A percentile compares a stretch with the other conserved stretches of the same genome.
These are phyloP conservation scores for Sporothrix sp. DNA, from an alignment of 2,329 filamentous ascomycete genomes.

Conservation along the genomic window DNA sequence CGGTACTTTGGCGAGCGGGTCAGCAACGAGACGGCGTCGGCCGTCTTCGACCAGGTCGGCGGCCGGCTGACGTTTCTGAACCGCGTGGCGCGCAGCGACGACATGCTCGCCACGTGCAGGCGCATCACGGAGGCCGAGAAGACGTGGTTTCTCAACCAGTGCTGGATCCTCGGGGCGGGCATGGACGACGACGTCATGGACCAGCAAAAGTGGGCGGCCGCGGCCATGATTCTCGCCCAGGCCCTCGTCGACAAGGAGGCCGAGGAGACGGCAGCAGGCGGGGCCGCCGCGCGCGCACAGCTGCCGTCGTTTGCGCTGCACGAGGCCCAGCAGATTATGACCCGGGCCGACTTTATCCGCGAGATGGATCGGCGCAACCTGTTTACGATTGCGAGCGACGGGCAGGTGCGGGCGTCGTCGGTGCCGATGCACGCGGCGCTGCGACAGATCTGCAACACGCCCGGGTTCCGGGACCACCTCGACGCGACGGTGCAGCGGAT, in stretches of 20 bases:
- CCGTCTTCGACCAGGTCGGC: constrained; percentile 79
- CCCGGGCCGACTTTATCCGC: constrained; percentile 86
- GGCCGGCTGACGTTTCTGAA: constrained; percentile 82
- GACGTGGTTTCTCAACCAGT: constrained; percentile 69
- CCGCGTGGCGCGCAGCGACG: constrained; percentile 71
- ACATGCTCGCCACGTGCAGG: constrained; percentile 71
- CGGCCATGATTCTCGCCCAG: constrained; percentile 81
- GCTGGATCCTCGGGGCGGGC: constrained; percentile 60
- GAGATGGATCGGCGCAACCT: constrained; percentile 88
- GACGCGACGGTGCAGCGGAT: constrained; percentile 79
- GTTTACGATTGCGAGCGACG: constrained; percentile 82
- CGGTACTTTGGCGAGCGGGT: constrained; percentile 62
- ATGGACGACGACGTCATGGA: constrained; percentile 63
- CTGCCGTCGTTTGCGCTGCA: constrained; percentile 75
- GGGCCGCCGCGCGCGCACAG: constrained; percentile 31
- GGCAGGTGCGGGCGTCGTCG: constrained; percentile 81
- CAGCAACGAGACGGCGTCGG: constrained; percentile 48
- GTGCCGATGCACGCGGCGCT: constrained; percentile 96
- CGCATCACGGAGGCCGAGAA: constrained; percentile 58
- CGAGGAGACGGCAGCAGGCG: constrained; percentile 16
- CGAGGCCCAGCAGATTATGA: constrained; percentile 85
- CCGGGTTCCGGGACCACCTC: constrained; percentile 73
- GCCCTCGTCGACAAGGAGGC: constrained; percentile 79
- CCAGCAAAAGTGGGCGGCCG: constrained; percentile 84
- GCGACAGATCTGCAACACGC: constrained; percentile 64